These are phyloP conservation scores for Sicyos baderoa DNA, from an alignment of 306 rosid genomes.

Conservation along the genomic window DNA sequence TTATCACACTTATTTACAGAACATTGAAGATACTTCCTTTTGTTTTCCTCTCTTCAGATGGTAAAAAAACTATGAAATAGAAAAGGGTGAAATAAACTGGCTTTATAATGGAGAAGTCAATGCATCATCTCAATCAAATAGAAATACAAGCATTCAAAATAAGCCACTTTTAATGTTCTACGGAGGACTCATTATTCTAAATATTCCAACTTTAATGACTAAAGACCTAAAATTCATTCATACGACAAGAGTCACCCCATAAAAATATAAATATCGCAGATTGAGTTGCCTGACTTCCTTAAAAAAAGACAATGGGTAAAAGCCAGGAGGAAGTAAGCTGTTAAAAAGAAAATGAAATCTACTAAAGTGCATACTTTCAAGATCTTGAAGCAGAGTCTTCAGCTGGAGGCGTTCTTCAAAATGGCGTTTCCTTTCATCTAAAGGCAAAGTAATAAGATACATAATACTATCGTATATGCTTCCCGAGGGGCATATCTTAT, in stretches of 20 bases:
- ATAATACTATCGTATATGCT: background rate
- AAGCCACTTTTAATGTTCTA: background rate
- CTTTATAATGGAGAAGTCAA: background rate
- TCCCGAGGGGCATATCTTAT: background rate
- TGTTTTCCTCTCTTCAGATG: background rate
- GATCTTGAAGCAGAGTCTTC: conserved; percentile 72
- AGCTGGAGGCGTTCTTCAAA: conserved; percentile 55
- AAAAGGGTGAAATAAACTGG: conserved; percentile 7
- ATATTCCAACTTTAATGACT: background rate
- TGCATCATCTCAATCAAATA: conserved; percentile 9
- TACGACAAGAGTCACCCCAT: background rate
- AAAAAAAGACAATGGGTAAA: conserved; percentile 13
- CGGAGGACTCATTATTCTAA: background rate
- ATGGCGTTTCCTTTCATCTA: conserved; percentile 58
- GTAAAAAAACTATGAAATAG: background rate
- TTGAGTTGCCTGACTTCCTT: conserved; percentile 10
- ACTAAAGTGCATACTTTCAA: conserved; percentile 57
- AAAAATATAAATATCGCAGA: background rate
- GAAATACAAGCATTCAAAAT: background rate
- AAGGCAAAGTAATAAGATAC: conserved; percentile 15
- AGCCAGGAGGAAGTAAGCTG: conserved; percentile 11
- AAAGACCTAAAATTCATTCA: background rate
- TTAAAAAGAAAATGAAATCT: background rate
- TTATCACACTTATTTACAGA: background rate
- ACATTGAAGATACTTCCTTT: background rate